Conservation (phyloP, 2,329 filamentous ascomycete genomes). For the Neonectria punicea region DNA sequence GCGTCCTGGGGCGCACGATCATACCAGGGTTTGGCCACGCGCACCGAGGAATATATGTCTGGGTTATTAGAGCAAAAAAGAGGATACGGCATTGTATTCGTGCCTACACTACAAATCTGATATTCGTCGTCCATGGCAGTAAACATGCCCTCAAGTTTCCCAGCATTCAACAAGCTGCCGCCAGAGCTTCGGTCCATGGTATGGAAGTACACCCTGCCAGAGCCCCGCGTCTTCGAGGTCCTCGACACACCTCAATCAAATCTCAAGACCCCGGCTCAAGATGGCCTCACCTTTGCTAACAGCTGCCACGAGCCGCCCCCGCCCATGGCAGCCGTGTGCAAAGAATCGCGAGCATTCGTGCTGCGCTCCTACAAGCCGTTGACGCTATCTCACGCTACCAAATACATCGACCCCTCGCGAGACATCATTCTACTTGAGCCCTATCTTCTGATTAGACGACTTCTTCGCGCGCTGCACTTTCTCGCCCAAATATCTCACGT, state of each 20-base stretch:
- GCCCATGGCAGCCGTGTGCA: constrained; percentile 25
- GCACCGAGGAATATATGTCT: constrained; percentile 14
- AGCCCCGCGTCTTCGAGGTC: constrained; percentile 35
- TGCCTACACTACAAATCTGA: background rate
- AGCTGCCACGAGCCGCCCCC: constrained; percentile 30
- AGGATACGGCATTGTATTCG: background rate
- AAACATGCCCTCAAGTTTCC: constrained; percentile 23
- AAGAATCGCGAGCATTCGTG: constrained; percentile 26
- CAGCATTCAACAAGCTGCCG: constrained; percentile 28
- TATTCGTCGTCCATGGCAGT: background rate
- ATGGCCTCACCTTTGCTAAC: constrained; percentile 34
- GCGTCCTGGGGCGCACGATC: constrained; percentile 18
- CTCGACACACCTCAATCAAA: constrained; percentile 34
- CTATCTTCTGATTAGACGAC: constrained; percentile 30
- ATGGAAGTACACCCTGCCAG: constrained; percentile 32
- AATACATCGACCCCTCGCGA: constrained; percentile 30
- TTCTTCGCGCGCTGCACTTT: constrained; percentile 31
- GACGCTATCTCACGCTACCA: constrained; percentile 27
- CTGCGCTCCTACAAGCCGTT: constrained; percentile 28
- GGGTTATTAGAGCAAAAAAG: background rate
- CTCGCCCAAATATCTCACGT: constrained; percentile 32
- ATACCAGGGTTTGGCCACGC: constrained; percentile 8
- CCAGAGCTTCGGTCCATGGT: constrained; percentile 35
- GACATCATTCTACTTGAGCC: constrained; percentile 35
- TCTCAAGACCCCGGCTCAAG: constrained; percentile 28